Evolutionary conservation across 352 stramenopile genomes (phyloP), one percentile per base, ranked within the genome.

Genomic region (Phytophthora meadii): DNA sequence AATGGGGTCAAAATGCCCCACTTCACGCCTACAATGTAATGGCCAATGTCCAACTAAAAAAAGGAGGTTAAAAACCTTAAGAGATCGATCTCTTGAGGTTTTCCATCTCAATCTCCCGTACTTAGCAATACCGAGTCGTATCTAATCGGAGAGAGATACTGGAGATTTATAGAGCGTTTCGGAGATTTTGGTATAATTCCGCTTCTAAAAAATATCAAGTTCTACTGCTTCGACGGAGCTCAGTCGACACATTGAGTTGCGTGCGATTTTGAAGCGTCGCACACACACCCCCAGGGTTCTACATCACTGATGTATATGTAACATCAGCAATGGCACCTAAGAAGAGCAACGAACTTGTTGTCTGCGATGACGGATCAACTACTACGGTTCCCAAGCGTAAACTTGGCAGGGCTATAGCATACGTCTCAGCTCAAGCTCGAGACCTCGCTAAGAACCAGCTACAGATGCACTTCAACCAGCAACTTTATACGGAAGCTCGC

Each of bases 391-490:
- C 27, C 17, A 28, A 45, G 19, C 48, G n/a, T 7, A 55, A 42
- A 19, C 17, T 42, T 53, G 46, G 27, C 27, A 53, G 36, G 22
- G 4, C 50, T 3, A 47, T 37, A n/a, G 50, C 50, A 17, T 22
- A 57, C 36, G 50, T 57, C n/a, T 57, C 50, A n/a, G 50, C 50
- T 37, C 50, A 57, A 15, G 15, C 36, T 2, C 36, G 47, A 9
- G 50, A 17, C 36, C n/a, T 57, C 12, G 36, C 50, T 37, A 37
- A 30, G 5, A 25, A 47, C 19, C 19, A 47, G 36, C 19, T 57
- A 5, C 19, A 34, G 19, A n/a, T 57, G 19, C 36, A 57, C 24
- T 22, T 25, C 22, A 47, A 15, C 19, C 36, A 48, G 50, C 50
- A 47, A n/a, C 50, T 47, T 22, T 46, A 36, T 14, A 57, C 50